Evolutionary conservation across 2,329 filamentous ascomycete genomes (phyloP).

Genomic region (Nothophoma quercina): DNA sequence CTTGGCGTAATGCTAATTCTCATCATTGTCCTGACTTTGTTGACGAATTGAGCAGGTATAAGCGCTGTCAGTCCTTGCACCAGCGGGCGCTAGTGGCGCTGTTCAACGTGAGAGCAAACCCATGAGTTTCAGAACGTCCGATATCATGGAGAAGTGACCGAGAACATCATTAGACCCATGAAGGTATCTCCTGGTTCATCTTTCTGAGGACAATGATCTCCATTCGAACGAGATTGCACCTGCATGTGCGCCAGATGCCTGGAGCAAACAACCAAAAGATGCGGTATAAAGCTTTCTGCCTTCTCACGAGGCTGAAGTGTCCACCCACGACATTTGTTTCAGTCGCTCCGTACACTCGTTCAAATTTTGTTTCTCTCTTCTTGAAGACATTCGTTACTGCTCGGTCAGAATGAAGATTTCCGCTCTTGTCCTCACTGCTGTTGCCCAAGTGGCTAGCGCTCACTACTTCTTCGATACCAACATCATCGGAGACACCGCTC

Average conservation of each 20-base stretch:
- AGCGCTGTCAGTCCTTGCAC: not conserved
- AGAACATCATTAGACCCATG: not conserved
- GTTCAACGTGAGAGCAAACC: not conserved
- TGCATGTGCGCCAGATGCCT: not conserved
- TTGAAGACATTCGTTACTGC: conserved; percentile 12
- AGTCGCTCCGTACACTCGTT: conserved; percentile 11
- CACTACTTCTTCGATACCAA: conserved; percentile 38
- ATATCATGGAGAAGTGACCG: not conserved
- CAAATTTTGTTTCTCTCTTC: conserved; percentile 11
- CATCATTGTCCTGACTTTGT: not conserved
- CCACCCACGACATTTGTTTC: conserved; percentile 11
- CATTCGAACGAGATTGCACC: conserved; percentile 3
- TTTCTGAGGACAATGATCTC: not conserved
- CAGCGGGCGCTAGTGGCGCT: not conserved
- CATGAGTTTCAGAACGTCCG: conserved; percentile 10
- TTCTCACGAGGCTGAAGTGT: not conserved
- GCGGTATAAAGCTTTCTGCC: conserved; percentile 3
- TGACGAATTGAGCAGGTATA: not conserved
- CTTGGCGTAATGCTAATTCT: not conserved
- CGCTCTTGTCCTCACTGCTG: conserved; percentile 8
- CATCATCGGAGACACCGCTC: conserved; percentile 17
- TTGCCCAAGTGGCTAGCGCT: conserved; percentile 27
- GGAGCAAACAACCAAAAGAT: not conserved
- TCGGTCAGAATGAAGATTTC: conserved; percentile 18
- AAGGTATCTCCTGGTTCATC: conserved; percentile 1